A percentile compares a stretch with the other conserved stretches of the same genome.
Conservation (phyloP, 495 filamentous ascomycete genomes). For the Penicillium odoratum region DNA sequence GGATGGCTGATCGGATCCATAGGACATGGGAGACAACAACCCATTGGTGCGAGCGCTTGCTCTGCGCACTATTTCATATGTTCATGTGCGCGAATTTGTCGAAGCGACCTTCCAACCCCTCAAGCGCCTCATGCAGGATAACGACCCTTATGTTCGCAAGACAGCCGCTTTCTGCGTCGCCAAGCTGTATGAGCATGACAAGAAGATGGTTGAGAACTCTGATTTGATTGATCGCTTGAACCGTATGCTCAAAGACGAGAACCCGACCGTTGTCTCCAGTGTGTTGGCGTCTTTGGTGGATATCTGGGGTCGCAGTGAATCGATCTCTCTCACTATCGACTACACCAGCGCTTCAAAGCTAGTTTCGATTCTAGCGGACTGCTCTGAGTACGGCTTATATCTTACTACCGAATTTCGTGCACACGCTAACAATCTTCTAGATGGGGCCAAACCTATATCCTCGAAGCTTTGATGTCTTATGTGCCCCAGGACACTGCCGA, state of each 20-base stretch:
- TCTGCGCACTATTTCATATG: conserved; percentile 93
- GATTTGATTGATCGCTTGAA: conserved; percentile 94
- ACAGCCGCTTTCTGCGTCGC: conserved; percentile 96
- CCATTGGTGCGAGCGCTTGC: conserved; percentile 92
- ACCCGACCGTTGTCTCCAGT: conserved; percentile 94
- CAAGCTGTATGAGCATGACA: conserved; percentile 96
- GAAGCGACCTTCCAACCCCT: conserved; percentile 84
- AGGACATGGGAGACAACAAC: conserved; percentile 95
- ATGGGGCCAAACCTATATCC: conserved; percentile 99
- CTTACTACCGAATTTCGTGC: background rate
- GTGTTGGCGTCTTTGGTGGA: conserved; percentile 92
- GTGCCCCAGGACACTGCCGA: conserved; percentile 89
- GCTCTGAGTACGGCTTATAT: conserved; percentile 75
- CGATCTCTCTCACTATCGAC: conserved; percentile 97
- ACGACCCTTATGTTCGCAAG: conserved; percentile 96
- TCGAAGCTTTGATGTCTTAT: conserved; percentile 98
- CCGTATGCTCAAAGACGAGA: conserved; percentile 86
- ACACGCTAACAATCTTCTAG: conserved; percentile 48
- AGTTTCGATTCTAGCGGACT: conserved; percentile 93
- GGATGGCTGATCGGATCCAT: background rate
- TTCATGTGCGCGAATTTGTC: conserved; percentile 96
- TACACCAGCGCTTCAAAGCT: conserved; percentile 97
- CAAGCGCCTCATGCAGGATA: conserved; percentile 79
- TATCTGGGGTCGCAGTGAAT: conserved; percentile 97
- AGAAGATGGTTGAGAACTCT: conserved; percentile 81